Conservation (phyloP, 108 stramenopile species). For the Skeletonema grethae region DNA sequence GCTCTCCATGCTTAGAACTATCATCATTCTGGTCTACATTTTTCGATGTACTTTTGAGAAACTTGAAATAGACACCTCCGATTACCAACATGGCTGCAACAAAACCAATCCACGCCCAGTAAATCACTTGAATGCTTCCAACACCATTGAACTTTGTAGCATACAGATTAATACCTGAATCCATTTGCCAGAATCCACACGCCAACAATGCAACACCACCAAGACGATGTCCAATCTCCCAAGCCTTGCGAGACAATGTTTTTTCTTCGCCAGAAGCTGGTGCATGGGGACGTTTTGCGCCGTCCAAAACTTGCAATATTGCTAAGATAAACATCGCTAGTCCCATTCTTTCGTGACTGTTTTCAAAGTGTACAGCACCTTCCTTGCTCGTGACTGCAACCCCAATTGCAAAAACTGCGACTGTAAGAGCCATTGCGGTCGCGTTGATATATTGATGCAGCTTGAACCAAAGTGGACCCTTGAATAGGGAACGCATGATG, state of each 20-base stretch:
- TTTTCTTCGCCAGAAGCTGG: conserved; percentile 10
- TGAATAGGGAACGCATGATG: conserved; percentile 43
- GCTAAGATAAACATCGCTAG: conserved; percentile 53
- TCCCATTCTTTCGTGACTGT: conserved; percentile 44
- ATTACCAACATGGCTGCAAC: background rate
- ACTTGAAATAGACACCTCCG: background rate
- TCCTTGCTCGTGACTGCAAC: conserved; percentile 48
- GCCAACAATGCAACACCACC: background rate
- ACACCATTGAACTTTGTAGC: background rate
- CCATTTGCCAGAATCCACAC: conserved; percentile 1
- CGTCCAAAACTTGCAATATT: conserved; percentile 43
- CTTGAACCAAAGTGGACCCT: conserved; percentile 46
- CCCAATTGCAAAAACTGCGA: conserved; percentile 42
- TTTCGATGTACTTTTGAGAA: background rate
- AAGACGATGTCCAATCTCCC: conserved; percentile 27
- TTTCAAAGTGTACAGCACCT: conserved; percentile 30
- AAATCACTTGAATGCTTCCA: background rate
- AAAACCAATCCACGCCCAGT: background rate
- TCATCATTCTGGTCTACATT: background rate
- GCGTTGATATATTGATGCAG: conserved; percentile 47
- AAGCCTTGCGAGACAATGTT: conserved; percentile 11
- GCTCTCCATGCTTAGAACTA: background rate
- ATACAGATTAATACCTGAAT: background rate
- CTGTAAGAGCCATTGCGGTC: conserved; percentile 35
- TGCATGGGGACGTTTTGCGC: conserved; percentile 41